These are phyloP conservation scores for Thalia dealbata DNA, from an alignment of 176 grass and related monocot species.

Conservation along the genomic window DNA sequence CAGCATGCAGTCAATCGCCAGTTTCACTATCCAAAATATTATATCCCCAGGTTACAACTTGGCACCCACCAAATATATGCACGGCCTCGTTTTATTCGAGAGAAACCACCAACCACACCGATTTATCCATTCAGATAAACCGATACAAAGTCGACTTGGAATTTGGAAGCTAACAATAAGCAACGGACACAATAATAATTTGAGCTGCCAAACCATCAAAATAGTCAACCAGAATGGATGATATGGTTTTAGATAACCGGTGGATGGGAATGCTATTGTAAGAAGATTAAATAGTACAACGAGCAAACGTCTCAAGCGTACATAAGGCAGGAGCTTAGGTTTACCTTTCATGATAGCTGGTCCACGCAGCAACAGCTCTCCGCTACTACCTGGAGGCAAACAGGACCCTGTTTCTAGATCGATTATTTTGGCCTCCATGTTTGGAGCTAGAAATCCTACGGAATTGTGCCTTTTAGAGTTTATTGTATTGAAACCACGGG, in stretches of 20 bases:
- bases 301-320: background rate
- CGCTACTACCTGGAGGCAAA: conserved; percentile 57
- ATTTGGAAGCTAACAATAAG: no score
- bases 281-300: background rate
- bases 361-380: conserved; percentile 67
- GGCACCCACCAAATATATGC: no score
- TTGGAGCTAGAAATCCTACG: conserved; percentile 84
- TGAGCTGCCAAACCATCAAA: no score
- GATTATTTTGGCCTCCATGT: conserved; percentile 66
- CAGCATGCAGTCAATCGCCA: no score
- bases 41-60: no score
- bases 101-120: no score
- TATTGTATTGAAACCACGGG: conserved; percentile 70
- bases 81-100: no score
- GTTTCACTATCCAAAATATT: no score
- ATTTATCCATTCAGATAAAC: no score
- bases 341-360: conserved; percentile 86
- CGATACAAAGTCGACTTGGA: no score
- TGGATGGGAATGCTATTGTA: background rate
- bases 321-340: background rate
- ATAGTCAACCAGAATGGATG: no score
- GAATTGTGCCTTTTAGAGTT: conserved; percentile 52
- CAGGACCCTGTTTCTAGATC: conserved; percentile 41
- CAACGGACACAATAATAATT: no score
- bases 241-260: background rate